phyloP scores from a whole-genome alignment of 2,329 filamentous ascomycete species.

The Leptographium galeiforme region DNA sequence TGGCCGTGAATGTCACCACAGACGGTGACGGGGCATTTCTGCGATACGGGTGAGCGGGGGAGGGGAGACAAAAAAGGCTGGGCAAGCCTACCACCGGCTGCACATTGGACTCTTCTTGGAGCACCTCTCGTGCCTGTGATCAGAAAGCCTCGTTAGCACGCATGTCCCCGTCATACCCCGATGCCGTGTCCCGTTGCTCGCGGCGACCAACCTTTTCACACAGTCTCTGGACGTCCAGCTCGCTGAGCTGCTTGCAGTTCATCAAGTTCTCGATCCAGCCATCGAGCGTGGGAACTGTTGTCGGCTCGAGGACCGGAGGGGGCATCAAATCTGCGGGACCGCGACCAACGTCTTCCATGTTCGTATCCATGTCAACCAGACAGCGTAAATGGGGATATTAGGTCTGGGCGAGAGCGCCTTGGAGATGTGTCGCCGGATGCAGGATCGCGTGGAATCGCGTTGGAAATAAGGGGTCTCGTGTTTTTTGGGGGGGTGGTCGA shows the following conservation, averaged over 20 bases:
- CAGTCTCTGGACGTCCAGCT: constrained; percentile 87
- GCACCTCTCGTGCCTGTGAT: constrained; percentile 74
- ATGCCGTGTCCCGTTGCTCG: neutral
- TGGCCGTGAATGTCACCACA: constrained; percentile 99
- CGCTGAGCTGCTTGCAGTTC: constrained; percentile 94
- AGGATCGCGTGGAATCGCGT: neutral
- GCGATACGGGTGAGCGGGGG: neutral
- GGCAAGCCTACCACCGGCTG: constrained; percentile 77
- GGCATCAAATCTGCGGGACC: constrained; percentile 68
- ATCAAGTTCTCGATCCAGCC: constrained; percentile 98
- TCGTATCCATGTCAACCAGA: constrained; percentile 65
- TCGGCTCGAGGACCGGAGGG: constrained; percentile 56
- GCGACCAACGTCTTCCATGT: constrained; percentile 96
- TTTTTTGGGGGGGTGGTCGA: neutral
- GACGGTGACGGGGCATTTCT: constrained; percentile 98
- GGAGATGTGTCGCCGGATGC: neutral
- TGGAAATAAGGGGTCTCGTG: neutral
- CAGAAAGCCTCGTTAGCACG: neutral
- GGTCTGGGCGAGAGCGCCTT: neutral
- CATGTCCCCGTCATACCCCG: neutral
- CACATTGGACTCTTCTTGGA: constrained; percentile 96
- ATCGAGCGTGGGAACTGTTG: constrained; percentile 84
- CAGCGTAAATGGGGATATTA: neutral
- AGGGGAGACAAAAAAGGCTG: neutral
- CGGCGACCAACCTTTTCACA: constrained; percentile 74